Evolutionary conservation across 352 stramenopile genomes (phyloP).

Genomic region (Globisporangium camurandrum): DNA sequence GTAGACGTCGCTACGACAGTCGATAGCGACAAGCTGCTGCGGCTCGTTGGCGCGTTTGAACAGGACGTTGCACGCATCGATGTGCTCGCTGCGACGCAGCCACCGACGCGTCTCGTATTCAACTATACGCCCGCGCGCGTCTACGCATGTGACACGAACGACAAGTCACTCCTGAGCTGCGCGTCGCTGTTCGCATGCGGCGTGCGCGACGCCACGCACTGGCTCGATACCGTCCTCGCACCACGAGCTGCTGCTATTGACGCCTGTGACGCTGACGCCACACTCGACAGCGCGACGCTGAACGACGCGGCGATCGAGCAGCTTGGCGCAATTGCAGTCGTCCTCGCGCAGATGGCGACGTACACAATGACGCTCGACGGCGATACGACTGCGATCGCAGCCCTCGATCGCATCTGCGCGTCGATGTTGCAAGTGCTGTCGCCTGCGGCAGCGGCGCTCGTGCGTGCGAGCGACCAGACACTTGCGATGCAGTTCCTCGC

Average conservation of each 20-base stretch:
- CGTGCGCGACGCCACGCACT: conserved; percentile 1
- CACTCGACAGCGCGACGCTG: too few relatives aligned
- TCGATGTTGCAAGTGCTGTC: conserved; percentile 20
- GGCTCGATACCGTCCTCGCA: conserved; percentile 4
- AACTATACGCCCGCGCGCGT: conserved; percentile 4
- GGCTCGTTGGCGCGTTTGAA: conserved; percentile 34
- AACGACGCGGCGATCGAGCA: conserved; percentile 20
- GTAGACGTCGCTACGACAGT: background rate
- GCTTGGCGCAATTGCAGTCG: conserved; percentile 19
- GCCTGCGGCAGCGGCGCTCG: background rate
- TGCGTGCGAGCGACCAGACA: conserved; percentile 23
- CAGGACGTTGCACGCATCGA: conserved; percentile 17
- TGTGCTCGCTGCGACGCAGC: background rate
- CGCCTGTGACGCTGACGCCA: background rate
- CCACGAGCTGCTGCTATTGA: background rate
- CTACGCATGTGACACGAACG: conserved; percentile 1
- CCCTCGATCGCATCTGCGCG: conserved; percentile 24
- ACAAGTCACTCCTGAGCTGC: conserved; percentile 12
- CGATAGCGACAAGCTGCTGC: conserved; percentile 21
- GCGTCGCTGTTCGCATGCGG: conserved; percentile 16
- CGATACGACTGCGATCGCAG: conserved; percentile 18
- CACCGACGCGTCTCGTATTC: conserved; percentile 1
- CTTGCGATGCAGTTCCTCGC: conserved; percentile 28
- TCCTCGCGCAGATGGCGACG: conserved; percentile 33
- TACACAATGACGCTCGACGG: conserved; percentile 28